These are phyloP conservation scores for Ogataea nonfermentans DNA, from an alignment of 805 yeast species.

Conservation along the genomic window DNA sequence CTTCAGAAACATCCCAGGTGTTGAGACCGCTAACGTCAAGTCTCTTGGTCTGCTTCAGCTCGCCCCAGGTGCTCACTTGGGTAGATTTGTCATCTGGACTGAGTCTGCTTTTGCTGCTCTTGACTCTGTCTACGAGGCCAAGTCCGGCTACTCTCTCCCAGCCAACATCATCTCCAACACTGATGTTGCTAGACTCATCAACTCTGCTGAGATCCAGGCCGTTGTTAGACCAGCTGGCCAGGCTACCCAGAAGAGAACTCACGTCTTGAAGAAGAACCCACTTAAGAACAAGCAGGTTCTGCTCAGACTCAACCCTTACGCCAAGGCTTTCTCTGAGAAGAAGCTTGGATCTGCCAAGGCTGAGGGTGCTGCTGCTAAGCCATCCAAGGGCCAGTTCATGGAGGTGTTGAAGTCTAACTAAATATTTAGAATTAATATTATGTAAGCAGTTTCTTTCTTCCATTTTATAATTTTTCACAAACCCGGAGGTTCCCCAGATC, in stretches of 20 bases:
- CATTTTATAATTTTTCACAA: neutral
- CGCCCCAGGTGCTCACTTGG: constrained; percentile 99
- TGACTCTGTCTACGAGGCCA: constrained; percentile 97
- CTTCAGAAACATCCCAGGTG: constrained; percentile 99
- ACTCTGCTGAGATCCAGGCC: constrained; percentile 98
- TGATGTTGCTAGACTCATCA: constrained; percentile 95
- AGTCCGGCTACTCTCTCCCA: constrained; percentile 92
- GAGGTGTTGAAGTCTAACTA: constrained; percentile 65
- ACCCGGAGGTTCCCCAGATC: constrained; percentile 14
- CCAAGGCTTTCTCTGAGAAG: constrained; percentile 92
- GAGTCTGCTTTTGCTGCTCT: constrained; percentile 96
- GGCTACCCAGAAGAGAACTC: constrained; percentile 87
- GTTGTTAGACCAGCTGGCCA: constrained; percentile 96
- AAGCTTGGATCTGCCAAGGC: constrained; percentile 83
- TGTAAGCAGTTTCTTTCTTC: constrained; percentile 1
- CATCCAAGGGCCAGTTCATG: constrained; percentile 71
- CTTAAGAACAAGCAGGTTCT: constrained; percentile 98
- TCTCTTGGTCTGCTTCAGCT: constrained; percentile 94
- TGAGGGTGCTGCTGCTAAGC: constrained; percentile 57
- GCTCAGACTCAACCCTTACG: constrained; percentile 99
- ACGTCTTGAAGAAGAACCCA: constrained; percentile 98
- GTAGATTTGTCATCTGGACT: constrained; percentile 99
- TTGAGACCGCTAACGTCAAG: constrained; percentile 91
- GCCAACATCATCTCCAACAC: constrained; percentile 90
- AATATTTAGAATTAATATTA: constrained; percentile 10